These are phyloP conservation scores for Neospermospora avenae DNA, from an alignment of 2,329 filamentous ascomycete species.

Conservation along the genomic window DNA sequence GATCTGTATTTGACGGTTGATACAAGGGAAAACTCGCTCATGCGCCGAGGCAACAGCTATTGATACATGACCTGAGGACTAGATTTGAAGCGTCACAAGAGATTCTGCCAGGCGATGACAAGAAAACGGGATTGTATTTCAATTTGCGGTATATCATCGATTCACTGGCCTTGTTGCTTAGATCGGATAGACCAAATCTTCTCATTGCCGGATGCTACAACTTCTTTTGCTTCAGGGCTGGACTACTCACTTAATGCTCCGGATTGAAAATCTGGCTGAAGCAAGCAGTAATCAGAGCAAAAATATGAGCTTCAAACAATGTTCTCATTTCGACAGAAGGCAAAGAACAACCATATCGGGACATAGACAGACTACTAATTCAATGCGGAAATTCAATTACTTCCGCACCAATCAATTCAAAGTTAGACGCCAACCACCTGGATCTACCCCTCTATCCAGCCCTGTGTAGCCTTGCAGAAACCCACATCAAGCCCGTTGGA, in stretches of 20 bases:
- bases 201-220: too few relatives aligned
- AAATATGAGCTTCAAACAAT: too few relatives aligned
- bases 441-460: neutral
- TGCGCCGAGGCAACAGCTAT: neutral
- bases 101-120: neutral
- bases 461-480: neutral
- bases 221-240: too few relatives aligned
- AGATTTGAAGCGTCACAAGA: neutral
- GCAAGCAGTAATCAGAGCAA: too few relatives aligned
- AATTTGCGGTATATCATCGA: too few relatives aligned
- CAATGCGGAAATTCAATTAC: neutral
- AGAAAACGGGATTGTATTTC: neutral
- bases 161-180: too few relatives aligned
- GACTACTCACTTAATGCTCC: too few relatives aligned
- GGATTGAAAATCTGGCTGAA: too few relatives aligned
- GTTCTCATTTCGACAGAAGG: too few relatives aligned
- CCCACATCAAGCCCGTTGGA: neutral
- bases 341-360: neutral
- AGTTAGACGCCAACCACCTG: neutral
- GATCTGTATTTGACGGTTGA: neutral
- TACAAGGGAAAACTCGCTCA: neutral
- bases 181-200: too few relatives aligned
- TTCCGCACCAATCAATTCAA: neutral
- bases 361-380: neutral
- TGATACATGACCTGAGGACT: neutral